Percentiles rank a stretch among this genome's conserved stretches.
Conservation (phyloP, 306 rosid genomes). For the Boehmeria nivea region DNA sequence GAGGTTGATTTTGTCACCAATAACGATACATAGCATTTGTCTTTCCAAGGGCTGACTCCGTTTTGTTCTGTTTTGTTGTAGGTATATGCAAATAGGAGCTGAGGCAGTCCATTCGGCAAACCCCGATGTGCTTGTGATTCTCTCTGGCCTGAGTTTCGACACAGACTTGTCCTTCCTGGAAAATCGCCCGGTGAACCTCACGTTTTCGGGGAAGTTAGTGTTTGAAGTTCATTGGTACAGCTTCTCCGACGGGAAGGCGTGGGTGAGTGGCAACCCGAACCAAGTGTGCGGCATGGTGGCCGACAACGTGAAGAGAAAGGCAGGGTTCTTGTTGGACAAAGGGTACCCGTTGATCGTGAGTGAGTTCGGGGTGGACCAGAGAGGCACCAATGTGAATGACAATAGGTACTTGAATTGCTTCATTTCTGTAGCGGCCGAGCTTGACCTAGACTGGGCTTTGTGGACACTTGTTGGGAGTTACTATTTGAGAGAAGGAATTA, state of each 20-base stretch:
- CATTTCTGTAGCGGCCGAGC: conserved; percentile 54
- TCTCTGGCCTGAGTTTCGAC: conserved; percentile 71
- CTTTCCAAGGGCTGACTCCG: not conserved
- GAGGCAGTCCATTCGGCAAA: conserved; percentile 87
- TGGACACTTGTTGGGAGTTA: conserved; percentile 91
- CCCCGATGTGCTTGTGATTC: conserved; percentile 61
- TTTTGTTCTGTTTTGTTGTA: conserved; percentile 2
- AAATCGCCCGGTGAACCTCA: conserved; percentile 35
- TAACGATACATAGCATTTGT: too few relatives aligned
- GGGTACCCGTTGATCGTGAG: conserved; percentile 80
- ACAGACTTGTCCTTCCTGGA: conserved; percentile 57
- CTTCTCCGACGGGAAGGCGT: conserved; percentile 62
- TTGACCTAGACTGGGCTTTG: conserved; percentile 73
- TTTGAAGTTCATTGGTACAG: conserved; percentile 77
- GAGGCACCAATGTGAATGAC: conserved; percentile 78
- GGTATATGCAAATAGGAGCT: conserved; percentile 90
- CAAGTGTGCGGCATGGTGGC: conserved; percentile 72
- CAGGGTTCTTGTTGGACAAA: conserved; percentile 54
- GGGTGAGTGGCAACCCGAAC: conserved; percentile 67
- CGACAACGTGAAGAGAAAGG: conserved; percentile 36
- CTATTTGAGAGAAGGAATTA: conserved; percentile 58
- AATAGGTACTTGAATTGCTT: conserved; percentile 72
- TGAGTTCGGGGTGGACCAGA: conserved; percentile 71
- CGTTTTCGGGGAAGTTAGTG: conserved; percentile 56
- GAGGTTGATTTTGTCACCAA: too few relatives aligned